Evolutionary conservation across 2,329 filamentous ascomycete species (phyloP).

Genomic region (Lachnellula cervina): DNA sequence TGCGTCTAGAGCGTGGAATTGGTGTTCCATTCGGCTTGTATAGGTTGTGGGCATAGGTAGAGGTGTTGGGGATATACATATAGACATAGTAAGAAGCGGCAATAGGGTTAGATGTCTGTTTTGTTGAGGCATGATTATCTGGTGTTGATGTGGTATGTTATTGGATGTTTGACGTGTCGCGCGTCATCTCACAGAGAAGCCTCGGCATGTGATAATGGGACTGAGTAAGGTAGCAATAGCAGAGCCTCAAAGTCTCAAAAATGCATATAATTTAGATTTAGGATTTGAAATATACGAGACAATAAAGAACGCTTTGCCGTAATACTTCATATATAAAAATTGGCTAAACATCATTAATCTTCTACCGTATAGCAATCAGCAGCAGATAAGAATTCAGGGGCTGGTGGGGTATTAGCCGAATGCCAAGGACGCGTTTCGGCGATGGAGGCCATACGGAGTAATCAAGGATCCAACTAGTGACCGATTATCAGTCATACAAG

Average conservation of each 20-base stretch:
- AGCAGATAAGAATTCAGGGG: background rate
- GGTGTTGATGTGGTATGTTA: constrained; percentile 3
- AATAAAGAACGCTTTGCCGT: too few relatives aligned
- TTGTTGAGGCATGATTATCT: constrained; percentile 6
- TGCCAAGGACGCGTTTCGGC: too few relatives aligned
- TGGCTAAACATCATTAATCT: too few relatives aligned
- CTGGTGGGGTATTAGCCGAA: background rate
- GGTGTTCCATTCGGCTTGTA: constrained; percentile 1
- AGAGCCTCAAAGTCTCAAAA: too few relatives aligned
- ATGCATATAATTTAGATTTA: too few relatives aligned
- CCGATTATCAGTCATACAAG: too few relatives aligned
- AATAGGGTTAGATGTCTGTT: background rate
- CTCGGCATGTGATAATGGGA: constrained; percentile 25
- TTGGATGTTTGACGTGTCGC: constrained; percentile 7
- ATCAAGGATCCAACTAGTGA: too few relatives aligned
- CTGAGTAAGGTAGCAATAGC: background rate
- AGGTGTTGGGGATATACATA: background rate
- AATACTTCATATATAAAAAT: too few relatives aligned
- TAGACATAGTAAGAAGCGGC: background rate
- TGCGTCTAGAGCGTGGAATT: background rate
- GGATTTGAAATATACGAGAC: too few relatives aligned
- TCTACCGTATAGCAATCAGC: background rate
- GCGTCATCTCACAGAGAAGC: constrained; percentile 7
- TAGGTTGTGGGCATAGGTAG: background rate
- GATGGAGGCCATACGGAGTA: too few relatives aligned